Evolutionary conservation across 148 eudicot species (phyloP).

Genomic region (Rhododendron williamsianum): DNA sequence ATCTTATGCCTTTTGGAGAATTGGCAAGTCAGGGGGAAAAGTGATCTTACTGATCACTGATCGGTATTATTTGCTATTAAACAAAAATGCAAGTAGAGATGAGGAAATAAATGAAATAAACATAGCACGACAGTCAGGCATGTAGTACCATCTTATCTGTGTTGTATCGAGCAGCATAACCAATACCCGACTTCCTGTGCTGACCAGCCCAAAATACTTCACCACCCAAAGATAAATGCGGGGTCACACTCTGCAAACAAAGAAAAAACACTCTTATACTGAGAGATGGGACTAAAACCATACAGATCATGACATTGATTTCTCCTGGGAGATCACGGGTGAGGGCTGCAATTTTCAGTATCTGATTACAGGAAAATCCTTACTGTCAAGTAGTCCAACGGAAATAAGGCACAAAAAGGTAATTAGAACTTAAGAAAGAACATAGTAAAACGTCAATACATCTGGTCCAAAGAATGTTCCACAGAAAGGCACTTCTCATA

Average conservation of each 20-base stretch:
- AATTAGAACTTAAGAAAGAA: background rate
- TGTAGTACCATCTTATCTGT: conserved; percentile 73
- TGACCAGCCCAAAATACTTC: conserved; percentile 97
- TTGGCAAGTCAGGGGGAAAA: background rate
- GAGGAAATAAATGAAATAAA: background rate
- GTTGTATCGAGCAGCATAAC: conserved; percentile 89
- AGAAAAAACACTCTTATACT: background rate
- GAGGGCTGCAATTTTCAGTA: background rate
- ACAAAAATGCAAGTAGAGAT: background rate
- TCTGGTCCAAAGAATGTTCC: background rate
- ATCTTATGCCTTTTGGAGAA: background rate
- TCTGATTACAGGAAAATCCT: background rate
- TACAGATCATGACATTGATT: background rate
- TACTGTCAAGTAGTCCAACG: background rate
- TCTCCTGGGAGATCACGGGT: background rate
- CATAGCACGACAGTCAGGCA: background rate
- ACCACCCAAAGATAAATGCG: conserved; percentile 76
- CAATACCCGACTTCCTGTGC: conserved; percentile 84
- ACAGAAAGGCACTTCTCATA: background rate
- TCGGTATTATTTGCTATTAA: background rate
- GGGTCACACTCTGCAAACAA: conserved; percentile 79
- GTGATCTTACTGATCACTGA: background rate
- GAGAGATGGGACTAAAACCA: background rate
- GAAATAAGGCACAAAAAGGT: background rate
- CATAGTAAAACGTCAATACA: background rate